Percentiles rank a stretch among this genome's conserved stretches.
Evolutionary conservation across 805 yeast genomes (phyloP).

Genomic region (Groenewaldozyma tartarivorans): DNA sequence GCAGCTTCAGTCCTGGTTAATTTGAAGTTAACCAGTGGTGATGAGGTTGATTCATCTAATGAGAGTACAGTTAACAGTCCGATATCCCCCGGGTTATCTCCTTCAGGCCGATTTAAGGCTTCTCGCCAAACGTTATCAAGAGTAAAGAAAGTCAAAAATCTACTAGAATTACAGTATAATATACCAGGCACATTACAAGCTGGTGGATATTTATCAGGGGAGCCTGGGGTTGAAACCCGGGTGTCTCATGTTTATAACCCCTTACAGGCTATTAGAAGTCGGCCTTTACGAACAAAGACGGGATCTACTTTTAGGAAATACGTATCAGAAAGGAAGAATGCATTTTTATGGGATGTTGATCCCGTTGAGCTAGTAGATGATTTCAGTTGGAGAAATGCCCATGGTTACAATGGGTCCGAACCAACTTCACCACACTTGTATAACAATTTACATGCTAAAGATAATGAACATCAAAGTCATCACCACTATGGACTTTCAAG

Average conservation of each 20-base stretch:
- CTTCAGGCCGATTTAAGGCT: not conserved
- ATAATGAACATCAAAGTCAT: no score
- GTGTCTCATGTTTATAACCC: slow-evolving; percentile 68
- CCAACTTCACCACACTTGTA: no score
- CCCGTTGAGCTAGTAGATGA: slow-evolving; percentile 20
- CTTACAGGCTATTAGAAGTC: slow-evolving; percentile 67
- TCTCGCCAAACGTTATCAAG: slow-evolving; percentile 7
- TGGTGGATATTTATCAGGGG: not conserved
- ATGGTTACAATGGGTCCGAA: no score
- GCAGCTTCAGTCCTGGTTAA: slow-evolving; percentile 15
- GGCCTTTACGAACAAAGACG: slow-evolving; percentile 29
- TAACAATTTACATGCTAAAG: no score
- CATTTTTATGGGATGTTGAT: slow-evolving; percentile 18
- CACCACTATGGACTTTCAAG: not conserved
- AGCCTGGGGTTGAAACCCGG: not conserved
- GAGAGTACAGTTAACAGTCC: not conserved
- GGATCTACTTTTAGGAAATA: slow-evolving; percentile 1
- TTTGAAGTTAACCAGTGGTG: slow-evolving; percentile 11
- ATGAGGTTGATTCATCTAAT: not conserved
- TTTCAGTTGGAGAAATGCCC: slow-evolving; percentile 15
- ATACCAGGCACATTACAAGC: slow-evolving; percentile 16
- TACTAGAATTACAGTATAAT: slow-evolving; percentile 23
- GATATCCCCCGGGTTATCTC: not conserved
- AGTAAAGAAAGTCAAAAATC: slow-evolving; percentile 22
- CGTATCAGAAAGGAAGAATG: slow-evolving; percentile 1